Conservation (phyloP, 306 rosid species). For the Lathyrus aphaca region DNA sequence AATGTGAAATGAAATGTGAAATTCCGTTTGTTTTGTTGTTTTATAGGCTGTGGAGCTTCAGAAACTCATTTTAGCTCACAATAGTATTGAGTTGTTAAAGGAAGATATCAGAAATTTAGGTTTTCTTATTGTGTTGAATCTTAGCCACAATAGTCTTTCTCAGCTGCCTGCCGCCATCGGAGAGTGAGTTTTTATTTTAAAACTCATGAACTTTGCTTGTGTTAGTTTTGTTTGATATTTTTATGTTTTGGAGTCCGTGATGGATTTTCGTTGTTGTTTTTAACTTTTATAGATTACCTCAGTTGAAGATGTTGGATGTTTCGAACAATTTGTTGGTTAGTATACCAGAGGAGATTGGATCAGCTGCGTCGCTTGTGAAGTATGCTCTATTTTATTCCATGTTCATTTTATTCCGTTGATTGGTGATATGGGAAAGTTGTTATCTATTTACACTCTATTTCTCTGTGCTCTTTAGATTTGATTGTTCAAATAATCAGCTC, state of each 20-base stretch:
- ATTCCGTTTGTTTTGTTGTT: constrained; percentile 25
- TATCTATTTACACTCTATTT: constrained; percentile 10
- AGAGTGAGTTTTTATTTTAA: constrained; percentile 65
- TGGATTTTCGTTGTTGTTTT: constrained; percentile 14
- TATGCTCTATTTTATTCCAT: constrained; percentile 39
- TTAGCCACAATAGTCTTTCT: constrained; percentile 78
- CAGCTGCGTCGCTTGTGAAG: constrained; percentile 83
- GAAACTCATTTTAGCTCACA: constrained; percentile 88
- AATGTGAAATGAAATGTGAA: constrained; percentile 13
- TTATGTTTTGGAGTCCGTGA: background rate
- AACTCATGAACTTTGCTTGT: background rate
- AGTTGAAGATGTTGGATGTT: constrained; percentile 75
- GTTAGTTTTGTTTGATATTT: constrained; percentile 7
- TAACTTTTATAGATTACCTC: constrained; percentile 60
- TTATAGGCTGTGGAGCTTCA: constrained; percentile 88
- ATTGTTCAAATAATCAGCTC: constrained; percentile 82
- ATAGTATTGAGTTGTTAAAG: constrained; percentile 59
- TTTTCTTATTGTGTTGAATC: constrained; percentile 71
- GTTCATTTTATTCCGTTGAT: constrained; percentile 20
- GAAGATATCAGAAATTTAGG: constrained; percentile 75
- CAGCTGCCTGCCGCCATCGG: constrained; percentile 84
- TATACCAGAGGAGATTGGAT: constrained; percentile 82
- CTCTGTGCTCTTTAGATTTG: constrained; percentile 58
- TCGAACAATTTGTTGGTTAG: constrained; percentile 62
- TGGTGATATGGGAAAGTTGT: constrained; percentile 29